Base-by-base conservation (phyloP, 441 rosid genomes). In the Caryocar brasiliense region DNA sequence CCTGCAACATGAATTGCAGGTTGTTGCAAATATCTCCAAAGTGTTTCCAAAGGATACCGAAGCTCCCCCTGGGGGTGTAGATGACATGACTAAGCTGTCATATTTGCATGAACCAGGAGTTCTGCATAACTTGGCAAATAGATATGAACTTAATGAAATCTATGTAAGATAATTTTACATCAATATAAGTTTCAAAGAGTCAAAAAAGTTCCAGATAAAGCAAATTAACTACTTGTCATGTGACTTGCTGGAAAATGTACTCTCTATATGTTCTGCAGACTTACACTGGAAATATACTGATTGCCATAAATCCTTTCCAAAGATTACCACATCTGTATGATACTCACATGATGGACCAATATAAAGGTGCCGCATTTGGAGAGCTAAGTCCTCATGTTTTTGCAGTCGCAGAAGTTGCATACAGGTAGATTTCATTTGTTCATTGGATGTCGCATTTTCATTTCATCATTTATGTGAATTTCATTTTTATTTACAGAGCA, bases 21-120 rank as follows among this genome's bases (percentile, higher is more conserved):
- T 77, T 58, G 91, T 86, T 65, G 69, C 93, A 26, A 77, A 81
- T 57, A 75, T 81, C 24, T 84, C 91, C 45, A 89, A 78, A 54
- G 85, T 86, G 17, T 89, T 67, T 62, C 97, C 97, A 24, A 84
- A 89, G 65, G 99, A 93, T 67, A 93, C 91, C 3, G 99, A 93
- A 73, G 97, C 96, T 29, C 73, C 87, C 27, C 95, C 97, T 32
- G 97, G 95, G 29, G 99, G 99, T 59, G 99, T 89, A 35, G 99
- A 93, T 85, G 99, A 93, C 80, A 93, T 93, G 99, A 93, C 99
- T 45, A 93, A 93, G 80, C 91, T 93, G 64, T 83, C 99, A 23
- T 93, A 93, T 70, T 64, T 93, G 78, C 97, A 93, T 29, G 99
- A 93, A 59, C 99, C 99, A 2, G 99, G 99, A 64, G 99, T 93